These are phyloP conservation scores for Cicer arietinum DNA, from an alignment of 306 rosid genomes.

Conservation along the genomic window DNA sequence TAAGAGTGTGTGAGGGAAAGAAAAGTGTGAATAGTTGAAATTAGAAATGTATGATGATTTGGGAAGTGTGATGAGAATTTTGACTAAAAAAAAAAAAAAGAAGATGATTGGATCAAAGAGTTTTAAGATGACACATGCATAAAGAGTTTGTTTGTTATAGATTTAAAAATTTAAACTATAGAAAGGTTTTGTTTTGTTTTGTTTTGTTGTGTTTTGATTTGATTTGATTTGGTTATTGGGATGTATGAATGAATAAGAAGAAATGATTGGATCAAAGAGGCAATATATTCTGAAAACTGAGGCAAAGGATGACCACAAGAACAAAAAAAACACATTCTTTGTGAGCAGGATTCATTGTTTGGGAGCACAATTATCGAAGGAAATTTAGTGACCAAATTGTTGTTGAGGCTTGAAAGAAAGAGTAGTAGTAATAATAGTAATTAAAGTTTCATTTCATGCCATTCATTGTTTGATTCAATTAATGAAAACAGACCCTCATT, in stretches of 20 bases:
- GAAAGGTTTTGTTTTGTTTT: constrained; percentile 15
- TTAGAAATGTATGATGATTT: constrained; percentile 53
- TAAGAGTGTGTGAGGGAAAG: constrained; percentile 30
- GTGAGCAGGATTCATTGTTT: constrained; percentile 21
- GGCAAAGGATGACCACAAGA: constrained; percentile 32
- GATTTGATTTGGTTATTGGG: background rate
- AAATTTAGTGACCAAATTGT: constrained; percentile 30
- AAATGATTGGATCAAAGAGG: constrained; percentile 35
- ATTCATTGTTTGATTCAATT: constrained; percentile 48
- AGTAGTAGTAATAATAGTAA: background rate
- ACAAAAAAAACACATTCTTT: constrained; percentile 21
- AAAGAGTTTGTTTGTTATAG: constrained; percentile 34
- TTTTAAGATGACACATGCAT: constrained; percentile 57
- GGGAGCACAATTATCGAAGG: constrained; percentile 35
- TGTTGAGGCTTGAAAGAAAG: constrained; percentile 5
- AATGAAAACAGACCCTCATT: constrained; percentile 60
- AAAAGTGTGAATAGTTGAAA: constrained; percentile 61
- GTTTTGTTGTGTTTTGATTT: background rate
- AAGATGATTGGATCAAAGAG: constrained; percentile 24
- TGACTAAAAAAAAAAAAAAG: constrained; percentile 54
- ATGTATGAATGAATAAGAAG: constrained; percentile 34
- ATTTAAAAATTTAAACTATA: background rate
- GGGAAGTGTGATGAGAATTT: constrained; percentile 50
- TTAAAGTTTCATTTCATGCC: constrained; percentile 3
- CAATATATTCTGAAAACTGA: constrained; percentile 16